A percentile compares a stretch with the other conserved stretches of the same genome.
Evolutionary conservation across 1,139 yeast species (phyloP).

Genomic region (Wickerhamomyces sp.): DNA sequence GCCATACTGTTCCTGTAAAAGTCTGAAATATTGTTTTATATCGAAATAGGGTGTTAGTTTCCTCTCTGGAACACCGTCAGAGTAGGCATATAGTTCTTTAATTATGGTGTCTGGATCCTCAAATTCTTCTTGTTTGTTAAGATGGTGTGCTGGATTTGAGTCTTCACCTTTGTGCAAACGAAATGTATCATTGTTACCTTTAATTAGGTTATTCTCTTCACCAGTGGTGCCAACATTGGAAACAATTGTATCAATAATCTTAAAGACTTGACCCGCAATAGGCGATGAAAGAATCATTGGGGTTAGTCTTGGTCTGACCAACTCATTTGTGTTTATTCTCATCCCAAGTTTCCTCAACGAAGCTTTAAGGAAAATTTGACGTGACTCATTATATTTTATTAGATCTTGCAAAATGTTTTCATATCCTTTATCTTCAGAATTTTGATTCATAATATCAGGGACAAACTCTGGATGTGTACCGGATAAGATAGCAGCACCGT

Average conservation of each 20-base stretch:
- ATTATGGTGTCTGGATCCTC: slow-evolving; percentile 51
- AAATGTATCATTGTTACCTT: slow-evolving; percentile 52
- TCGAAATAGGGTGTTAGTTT: slow-evolving; percentile 69
- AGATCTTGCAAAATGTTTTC: slow-evolving; percentile 36
- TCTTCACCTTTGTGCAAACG: slow-evolving; percentile 35
- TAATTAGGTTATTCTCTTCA: slow-evolving; percentile 37
- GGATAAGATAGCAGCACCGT: slow-evolving; percentile 70
- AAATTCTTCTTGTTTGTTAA: slow-evolving; percentile 27
- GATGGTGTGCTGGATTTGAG: slow-evolving; percentile 15
- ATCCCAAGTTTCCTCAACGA: slow-evolving; percentile 60
- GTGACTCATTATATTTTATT: slow-evolving; percentile 36
- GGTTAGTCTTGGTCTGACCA: slow-evolving; percentile 59
- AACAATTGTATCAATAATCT: slow-evolving; percentile 18
- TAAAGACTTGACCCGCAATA: slow-evolving; percentile 10
- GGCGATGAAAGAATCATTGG: slow-evolving; percentile 38
- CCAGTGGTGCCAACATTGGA: slow-evolving; percentile 37
- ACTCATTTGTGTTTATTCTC: slow-evolving; percentile 50
- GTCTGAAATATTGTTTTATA: slow-evolving; percentile 47
- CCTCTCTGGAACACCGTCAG: slow-evolving; percentile 40
- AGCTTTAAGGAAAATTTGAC: slow-evolving; percentile 52
- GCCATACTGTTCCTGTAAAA: slow-evolving; percentile 32
- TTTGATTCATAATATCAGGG: slow-evolving; percentile 43
- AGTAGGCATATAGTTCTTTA: slow-evolving; percentile 44
- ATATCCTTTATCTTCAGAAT: slow-evolving; percentile 29
- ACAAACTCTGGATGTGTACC: slow-evolving; percentile 92